Evolutionary conservation across 2,329 filamentous ascomycete species (phyloP), one percentile per base, ranked within the genome.

Genomic region (Phialocephala subalpina): DNA sequence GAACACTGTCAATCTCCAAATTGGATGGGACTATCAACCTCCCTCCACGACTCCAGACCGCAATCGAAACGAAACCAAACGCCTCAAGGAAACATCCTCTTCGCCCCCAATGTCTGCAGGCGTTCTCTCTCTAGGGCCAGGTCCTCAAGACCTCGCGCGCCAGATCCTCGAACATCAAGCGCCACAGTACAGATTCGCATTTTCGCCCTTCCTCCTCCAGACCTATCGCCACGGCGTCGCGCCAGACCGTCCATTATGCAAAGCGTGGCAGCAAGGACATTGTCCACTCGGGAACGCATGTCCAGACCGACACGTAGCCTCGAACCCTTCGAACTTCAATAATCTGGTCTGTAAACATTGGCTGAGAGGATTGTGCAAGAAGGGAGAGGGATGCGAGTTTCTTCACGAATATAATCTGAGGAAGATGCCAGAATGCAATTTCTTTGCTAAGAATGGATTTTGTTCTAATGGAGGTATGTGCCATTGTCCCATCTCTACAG

Each of bases 371-470:
- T 88, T 99, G 22, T 99, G 96, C 85, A 99, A 99, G 78, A 98
- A 98, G 81, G 96, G 95, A 74, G 91, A 97, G 77, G 88, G 90
- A 72, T 99, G 96, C 88, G 96, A 99, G 82, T 99, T 98, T 76
- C 84, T 98, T 58, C 96, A 99, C 84, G 96, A 98, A 81, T 99
- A 97, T 84, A 98, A 99, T 81, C 87, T 99, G 73, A 90, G 96
- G 70, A 94, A 96, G 80, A 98, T 98, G 93, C 94, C 96, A 69
- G 96, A 98, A 82, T 99, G 96, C 82, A 97, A 97, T 76, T 97
- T 97, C 80, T 98, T 95, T 81, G 90, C 94, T 65, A 88, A 94
- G 67, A 97, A 96, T 77, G 93, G 93, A 63, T 97, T 97, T 78
- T 99, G 96, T 81, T 93, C 92, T 69, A 97, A 97, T 80, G 96